Evolutionary conservation across 305 asterid genomes (phyloP).

Genomic region (Fraxinus angustifolia): DNA sequence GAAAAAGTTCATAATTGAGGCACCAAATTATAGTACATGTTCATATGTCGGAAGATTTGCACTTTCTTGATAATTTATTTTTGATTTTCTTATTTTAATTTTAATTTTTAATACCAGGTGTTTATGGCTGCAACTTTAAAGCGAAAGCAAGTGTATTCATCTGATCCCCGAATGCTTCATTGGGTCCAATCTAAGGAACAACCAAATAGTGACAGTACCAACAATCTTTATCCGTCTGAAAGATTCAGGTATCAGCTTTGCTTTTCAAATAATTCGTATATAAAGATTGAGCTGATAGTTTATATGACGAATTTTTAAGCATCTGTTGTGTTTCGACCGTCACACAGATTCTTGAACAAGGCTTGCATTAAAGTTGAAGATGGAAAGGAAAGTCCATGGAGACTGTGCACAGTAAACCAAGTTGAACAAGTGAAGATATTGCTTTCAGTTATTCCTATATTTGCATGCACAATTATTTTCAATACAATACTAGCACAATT

Average conservation of each 20-base stretch:
- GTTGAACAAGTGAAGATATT: constrained; percentile 81
- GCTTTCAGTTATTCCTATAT: constrained; percentile 65
- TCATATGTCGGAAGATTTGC: constrained; percentile 56
- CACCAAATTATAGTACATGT: constrained; percentile 25
- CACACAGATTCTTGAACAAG: constrained; percentile 75
- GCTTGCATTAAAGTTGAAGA: constrained; percentile 63
- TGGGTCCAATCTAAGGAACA: constrained; percentile 35
- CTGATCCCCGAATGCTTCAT: constrained; percentile 63
- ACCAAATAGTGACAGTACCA: constrained; percentile 22
- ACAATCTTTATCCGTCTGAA: constrained; percentile 42
- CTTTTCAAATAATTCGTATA: neutral
- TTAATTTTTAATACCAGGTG: constrained; percentile 43
- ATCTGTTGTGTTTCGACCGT: neutral
- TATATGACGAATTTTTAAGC: neutral
- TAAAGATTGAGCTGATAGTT: neutral
- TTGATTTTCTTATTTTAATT: neutral
- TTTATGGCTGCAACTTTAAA: constrained; percentile 75
- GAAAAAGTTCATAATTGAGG: constrained; percentile 22
- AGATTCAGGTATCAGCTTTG: constrained; percentile 37
- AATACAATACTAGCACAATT: constrained; percentile 86
- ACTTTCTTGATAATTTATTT: constrained; percentile 26
- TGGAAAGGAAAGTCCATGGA: constrained; percentile 60
- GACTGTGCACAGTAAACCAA: constrained; percentile 54
- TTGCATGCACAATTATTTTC: constrained; percentile 88
- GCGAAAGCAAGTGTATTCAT: constrained; percentile 57